Evolutionary conservation across 768 basidiomycete species (phyloP), one percentile per base, ranked within the genome.

Genomic region (Hemileccinum rubropunctum): DNA sequence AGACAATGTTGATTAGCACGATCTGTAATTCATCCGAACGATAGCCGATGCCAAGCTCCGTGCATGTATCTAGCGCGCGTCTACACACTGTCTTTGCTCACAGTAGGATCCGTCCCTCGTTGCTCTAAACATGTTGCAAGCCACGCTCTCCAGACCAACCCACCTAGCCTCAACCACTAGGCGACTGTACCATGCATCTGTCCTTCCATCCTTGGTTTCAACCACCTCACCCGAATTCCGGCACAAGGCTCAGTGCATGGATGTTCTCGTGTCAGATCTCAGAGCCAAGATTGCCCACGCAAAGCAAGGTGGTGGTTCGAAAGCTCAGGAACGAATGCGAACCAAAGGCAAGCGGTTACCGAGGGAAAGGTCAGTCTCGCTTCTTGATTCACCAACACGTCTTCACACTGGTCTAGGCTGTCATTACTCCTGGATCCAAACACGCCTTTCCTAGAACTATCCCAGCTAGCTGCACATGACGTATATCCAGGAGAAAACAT

Each of bases 391-490:
- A 13, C 11, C 32, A 40, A 23, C 35, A 18, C 49, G 12, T 42
- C 32, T 27, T 57, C 44, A 59, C 45, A 33, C 30, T 23, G 3
- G 17, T 43, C 36, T 49, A 94, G 92, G 47, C 71, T 95, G 32
- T 74, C 75, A 1, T 73, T 86, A 17, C 71, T 98, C 13, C 70
- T 98, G 21, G 94, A 98, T 65, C 86, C 89, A 5, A 80, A 86
- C 58, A 85, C 90, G 4, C 93, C 95, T 0, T 98, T 95, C 65
- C 72, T 98, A 15, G 94, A 98, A 64, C 74, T 98, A 3, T 92
- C 90, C 3, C 72, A 87, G 12, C 73, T 95, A 3, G 94, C 94
- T 13, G 94, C 88, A 15, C 83, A 95, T 56, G 90, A 85, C 13
- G 88, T 97, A 5, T 97, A 98, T 64, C 74, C 81, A 0, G 80